phyloP scores from a whole-genome alignment of 179 eudicot species.

The Beta lomatogona region DNA sequence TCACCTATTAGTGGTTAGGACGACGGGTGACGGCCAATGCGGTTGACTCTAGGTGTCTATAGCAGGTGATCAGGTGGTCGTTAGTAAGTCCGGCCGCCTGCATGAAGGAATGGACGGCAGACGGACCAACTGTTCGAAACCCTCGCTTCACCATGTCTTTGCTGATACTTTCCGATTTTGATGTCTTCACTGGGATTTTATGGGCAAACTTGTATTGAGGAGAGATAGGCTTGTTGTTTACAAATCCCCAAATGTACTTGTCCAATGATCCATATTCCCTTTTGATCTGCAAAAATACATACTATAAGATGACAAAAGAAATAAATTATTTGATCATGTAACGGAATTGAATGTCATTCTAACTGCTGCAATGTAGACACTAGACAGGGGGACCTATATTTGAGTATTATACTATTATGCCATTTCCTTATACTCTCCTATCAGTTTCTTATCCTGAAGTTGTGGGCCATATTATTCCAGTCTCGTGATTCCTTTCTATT shows the following conservation, averaged over 20 bases:
- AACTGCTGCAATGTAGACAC: slow-evolving; percentile 3
- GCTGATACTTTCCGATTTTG: slow-evolving; percentile 46
- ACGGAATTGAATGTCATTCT: slow-evolving; percentile 12
- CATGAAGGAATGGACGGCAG: slow-evolving; percentile 44
- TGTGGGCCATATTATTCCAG: slow-evolving; percentile 1
- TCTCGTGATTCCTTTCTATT: neutral
- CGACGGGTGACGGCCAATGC: neutral
- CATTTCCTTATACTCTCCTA: too few relatives aligned
- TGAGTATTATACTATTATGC: neutral
- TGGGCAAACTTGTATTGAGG: slow-evolving; percentile 33
- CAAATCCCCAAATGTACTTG: slow-evolving; percentile 47
- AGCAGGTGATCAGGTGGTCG: slow-evolving; percentile 46
- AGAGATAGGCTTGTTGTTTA: slow-evolving; percentile 38
- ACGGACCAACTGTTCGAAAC: slow-evolving; percentile 38
- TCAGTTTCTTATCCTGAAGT: slow-evolving; percentile 11
- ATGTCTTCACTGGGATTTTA: slow-evolving; percentile 45
- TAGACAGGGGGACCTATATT: neutral
- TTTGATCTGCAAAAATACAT: slow-evolving; percentile 30
- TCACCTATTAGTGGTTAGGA: neutral
- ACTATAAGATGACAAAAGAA: neutral
- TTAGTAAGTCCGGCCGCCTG: slow-evolving; percentile 49
- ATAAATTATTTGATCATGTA: neutral
- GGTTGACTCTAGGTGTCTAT: slow-evolving; percentile 29
- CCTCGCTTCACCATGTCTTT: slow-evolving; percentile 44
- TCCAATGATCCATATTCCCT: slow-evolving; percentile 39